These are phyloP conservation scores for Omphalea diandra DNA, from an alignment of 441 rosid species.

Conservation along the genomic window DNA sequence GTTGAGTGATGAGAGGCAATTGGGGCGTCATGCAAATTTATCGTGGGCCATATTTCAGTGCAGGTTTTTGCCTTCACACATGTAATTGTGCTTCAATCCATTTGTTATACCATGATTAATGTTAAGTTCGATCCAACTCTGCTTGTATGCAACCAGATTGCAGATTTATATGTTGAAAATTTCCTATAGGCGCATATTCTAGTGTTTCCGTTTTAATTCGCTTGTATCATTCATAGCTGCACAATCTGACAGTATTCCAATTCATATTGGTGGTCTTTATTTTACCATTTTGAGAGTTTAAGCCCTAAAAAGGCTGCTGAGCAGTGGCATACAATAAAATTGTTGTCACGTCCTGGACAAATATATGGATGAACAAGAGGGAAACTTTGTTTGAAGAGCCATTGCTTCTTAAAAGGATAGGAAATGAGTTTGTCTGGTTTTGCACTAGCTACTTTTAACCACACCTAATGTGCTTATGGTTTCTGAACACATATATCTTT, in stretches of 20 bases:
- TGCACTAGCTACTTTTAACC: not conserved
- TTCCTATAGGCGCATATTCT: not conserved
- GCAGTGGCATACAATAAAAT: constrained; percentile 12
- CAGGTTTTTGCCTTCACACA: constrained; percentile 23
- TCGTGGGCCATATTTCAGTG: constrained; percentile 15
- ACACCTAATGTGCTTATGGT: not conserved
- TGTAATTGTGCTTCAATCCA: constrained; percentile 24
- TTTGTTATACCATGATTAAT: constrained; percentile 25
- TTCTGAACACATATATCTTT: too few relatives aligned
- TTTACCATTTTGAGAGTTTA: constrained; percentile 14
- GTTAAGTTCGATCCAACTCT: constrained; percentile 26
- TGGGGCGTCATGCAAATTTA: constrained; percentile 11
- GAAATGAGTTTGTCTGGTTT: not conserved
- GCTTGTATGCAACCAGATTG: constrained; percentile 30
- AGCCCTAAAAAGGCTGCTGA: constrained; percentile 17
- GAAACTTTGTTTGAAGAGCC: not conserved
- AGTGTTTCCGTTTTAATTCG: constrained; percentile 8
- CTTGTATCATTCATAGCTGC: constrained; percentile 13
- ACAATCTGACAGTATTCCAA: constrained; percentile 17
- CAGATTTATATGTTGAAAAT: constrained; percentile 19
- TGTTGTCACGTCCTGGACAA: not conserved
- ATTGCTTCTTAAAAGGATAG: not conserved
- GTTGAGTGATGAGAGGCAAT: constrained; percentile 20
- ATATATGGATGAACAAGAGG: not conserved
- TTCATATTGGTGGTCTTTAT: constrained; percentile 15